These are phyloP conservation scores for Phialophora chinensis DNA, from an alignment of 2,329 filamentous ascomycete genomes.

Conservation along the genomic window DNA sequence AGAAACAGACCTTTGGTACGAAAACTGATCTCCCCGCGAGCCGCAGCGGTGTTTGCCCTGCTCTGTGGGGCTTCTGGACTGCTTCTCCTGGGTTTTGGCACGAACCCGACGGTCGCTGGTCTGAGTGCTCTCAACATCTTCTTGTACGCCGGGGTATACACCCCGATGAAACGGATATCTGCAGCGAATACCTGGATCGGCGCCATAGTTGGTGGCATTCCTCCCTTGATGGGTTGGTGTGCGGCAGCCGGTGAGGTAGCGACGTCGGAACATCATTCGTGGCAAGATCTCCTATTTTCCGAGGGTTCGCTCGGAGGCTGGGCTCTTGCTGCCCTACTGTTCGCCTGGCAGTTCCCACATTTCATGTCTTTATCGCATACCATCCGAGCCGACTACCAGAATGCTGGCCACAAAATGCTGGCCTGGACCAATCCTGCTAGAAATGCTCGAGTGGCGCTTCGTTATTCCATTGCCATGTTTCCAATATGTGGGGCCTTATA, in stretches of 20 bases:
- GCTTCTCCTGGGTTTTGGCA: slow-evolving; percentile 79
- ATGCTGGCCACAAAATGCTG: slow-evolving; percentile 72
- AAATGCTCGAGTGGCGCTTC: slow-evolving; percentile 84
- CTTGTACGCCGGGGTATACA: slow-evolving; percentile 91
- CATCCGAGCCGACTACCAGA: slow-evolving; percentile 86
- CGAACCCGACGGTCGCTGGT: slow-evolving; percentile 90
- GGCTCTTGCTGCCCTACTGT: slow-evolving; percentile 82
- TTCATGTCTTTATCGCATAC: slow-evolving; percentile 93
- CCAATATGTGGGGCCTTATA: slow-evolving; percentile 84
- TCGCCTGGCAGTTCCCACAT: slow-evolving; percentile 97
- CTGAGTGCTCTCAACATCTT: slow-evolving; percentile 84
- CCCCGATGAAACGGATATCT: slow-evolving; percentile 84
- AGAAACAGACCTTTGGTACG: slow-evolving; percentile 87
- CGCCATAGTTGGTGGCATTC: slow-evolving; percentile 88
- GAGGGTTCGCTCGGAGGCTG: slow-evolving; percentile 77
- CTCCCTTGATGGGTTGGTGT: slow-evolving; percentile 97
- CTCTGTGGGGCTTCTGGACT: slow-evolving; percentile 72
- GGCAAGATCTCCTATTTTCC: slow-evolving; percentile 78
- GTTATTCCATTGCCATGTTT: slow-evolving; percentile 85
- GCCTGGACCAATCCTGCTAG: slow-evolving; percentile 84
- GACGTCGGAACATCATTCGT: slow-evolving; percentile 71
- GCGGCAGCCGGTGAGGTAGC: slow-evolving; percentile 90
- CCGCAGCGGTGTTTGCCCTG: slow-evolving; percentile 80
- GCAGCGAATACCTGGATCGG: slow-evolving; percentile 94
- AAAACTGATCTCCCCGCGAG: slow-evolving; percentile 72